phyloP scores from a whole-genome alignment of 306 rosid genomes.

The Trifolium pratense region DNA sequence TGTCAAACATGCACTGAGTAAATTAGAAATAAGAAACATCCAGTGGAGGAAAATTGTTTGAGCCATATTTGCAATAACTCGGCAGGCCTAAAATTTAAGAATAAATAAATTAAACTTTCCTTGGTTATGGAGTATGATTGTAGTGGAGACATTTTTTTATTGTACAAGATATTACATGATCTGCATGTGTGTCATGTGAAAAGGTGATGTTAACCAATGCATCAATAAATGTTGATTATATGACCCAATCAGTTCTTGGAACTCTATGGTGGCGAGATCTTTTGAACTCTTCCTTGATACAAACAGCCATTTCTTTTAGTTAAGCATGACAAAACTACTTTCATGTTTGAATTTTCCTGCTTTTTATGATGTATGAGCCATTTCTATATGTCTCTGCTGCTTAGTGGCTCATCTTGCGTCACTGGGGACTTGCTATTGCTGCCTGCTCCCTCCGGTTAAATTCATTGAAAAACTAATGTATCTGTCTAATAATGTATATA shows the following conservation, averaged over 20 bases:
- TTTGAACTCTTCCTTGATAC: conserved; percentile 33
- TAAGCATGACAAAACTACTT: conserved; percentile 53
- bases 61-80: background rate
- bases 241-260: conserved; percentile 23
- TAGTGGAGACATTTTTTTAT: background rate
- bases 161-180: conserved; percentile 30
- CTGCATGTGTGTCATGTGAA: conserved; percentile 52
- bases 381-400: conserved; percentile 1
- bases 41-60: background rate
- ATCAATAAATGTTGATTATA: conserved; percentile 31
- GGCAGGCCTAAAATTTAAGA: conserved; percentile 4
- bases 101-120: background rate
- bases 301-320: conserved; percentile 55
- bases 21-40: background rate
- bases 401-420: conserved; percentile 39
- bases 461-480: no score
- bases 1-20: no score
- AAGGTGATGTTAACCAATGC: conserved; percentile 43
- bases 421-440: background rate
- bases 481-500: no score
- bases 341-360: conserved; percentile 35
- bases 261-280: background rate
- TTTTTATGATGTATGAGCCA: conserved; percentile 27
- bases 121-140: conserved; percentile 7
- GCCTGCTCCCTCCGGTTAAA: no score